Base-by-base conservation (phyloP, 2,329 filamentous ascomycete genomes). In the Blumeria hordei region DNA sequence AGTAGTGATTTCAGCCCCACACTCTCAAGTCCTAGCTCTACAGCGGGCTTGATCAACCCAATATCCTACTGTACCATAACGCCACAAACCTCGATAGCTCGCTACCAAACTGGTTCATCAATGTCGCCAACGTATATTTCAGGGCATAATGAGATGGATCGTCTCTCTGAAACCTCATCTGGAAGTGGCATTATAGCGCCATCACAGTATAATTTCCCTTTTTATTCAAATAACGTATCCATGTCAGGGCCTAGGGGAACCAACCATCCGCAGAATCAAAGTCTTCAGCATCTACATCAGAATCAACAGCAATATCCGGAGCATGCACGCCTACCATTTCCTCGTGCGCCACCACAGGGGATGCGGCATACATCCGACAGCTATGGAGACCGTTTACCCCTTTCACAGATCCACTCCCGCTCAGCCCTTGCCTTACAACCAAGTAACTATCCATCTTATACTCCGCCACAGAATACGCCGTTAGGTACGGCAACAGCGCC, bases 1-100 rank as follows among this genome's bases (percentile, higher is more conserved):
- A 70, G 69, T 39, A 70, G 71, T 61, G 80, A 84, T 64, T 68
- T 84, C 63, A 79, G 72, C 68, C 80, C 73, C 58, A 73, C 72
- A 60, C 74, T 78, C 33, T 76, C 78, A 55, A 75, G 76, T 59
- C 71, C 80, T 55, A 76, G 80, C 60, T 79, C 73, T 59, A 28
- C 21, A 28, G 73, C 71, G 63, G 77, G 74, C 64, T 76, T 76
- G 12, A 72, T 73, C 56, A 71, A 74, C 60, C 76, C 78, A n/a
- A 73, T 76, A 60, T 16, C 50, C n/a, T 53, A 53, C 16, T 53
- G 50, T 33, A 36, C 33, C 14, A 36, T n/a, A 6, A 53, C 32
- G 18, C 39, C 74, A 44, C 72, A 62, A 35, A 61, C 71, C 33
- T 66, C 68, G 49, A 69, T 71, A 47, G 76, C 79, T 59, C 75